These are phyloP conservation scores for Chytridium lagenaria DNA, from an alignment of 371 early-diverging fungal genomes.

Conservation along the genomic window DNA sequence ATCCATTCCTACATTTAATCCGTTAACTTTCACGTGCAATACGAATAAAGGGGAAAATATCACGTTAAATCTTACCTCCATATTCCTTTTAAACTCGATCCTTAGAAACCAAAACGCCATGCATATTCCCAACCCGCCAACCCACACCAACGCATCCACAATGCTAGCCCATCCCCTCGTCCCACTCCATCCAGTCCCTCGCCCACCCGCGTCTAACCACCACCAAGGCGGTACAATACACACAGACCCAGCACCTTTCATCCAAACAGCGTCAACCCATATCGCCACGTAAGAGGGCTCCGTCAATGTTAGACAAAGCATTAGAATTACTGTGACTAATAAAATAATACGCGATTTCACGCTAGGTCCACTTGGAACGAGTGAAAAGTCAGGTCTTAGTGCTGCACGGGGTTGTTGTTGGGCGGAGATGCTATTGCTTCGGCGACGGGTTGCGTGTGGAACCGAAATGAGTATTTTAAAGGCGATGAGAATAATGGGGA, in stretches of 20 bases:
- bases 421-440: not conserved
- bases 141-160: conserved; percentile 43
- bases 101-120: conserved; percentile 34
- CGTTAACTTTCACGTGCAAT: not conserved
- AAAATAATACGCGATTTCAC: not conserved
- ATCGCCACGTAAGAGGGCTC: not conserved
- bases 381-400: not conserved
- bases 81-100: conserved; percentile 42
- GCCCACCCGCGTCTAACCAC: conserved; percentile 27
- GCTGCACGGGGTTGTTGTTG: not conserved
- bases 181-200: not conserved
- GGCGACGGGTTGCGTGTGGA: not conserved
- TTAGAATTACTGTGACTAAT: not conserved
- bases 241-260: not conserved
- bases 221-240: conserved; percentile 53
- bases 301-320: not conserved
- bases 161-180: conserved; percentile 47
- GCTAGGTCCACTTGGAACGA: not conserved
- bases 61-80: conserved; percentile 48
- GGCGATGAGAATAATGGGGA: not conserved
- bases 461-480: not conserved
- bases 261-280: not conserved
- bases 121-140: conserved; percentile 27
- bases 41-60: too few species aligned
- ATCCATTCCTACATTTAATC: conserved; percentile 45